Evolutionary conservation across 1,284 basidiomycete species (phyloP), one percentile per base, ranked within the genome.

Genomic region (Cystobasidium pallidum): DNA sequence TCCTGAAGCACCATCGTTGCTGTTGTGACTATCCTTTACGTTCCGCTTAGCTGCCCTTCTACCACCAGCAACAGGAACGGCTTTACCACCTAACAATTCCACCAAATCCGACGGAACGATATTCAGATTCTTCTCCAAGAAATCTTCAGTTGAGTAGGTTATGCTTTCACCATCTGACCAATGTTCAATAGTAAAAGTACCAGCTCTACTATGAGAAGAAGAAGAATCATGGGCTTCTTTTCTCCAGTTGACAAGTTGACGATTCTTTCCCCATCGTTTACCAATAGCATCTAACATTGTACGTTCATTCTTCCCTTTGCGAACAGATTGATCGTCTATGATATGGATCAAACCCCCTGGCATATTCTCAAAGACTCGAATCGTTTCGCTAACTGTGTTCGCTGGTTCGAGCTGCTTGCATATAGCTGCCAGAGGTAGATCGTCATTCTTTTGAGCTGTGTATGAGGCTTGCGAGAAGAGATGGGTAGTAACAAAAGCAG

Each of bases 331-430:
- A 79, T 99, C 95, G 80, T 98, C 94, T 88, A 98, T 92, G 81
- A 98, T 98, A 79, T 95, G 92, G 65, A 97, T 88, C 36, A 99
- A 85, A 3, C 96, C 95, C 17, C 92, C 92, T 1, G 92, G 94
- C 75, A 86, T 85, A 80, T 93, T 90, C 78, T 92, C 89, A 52
- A 99, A 83, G 57, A 99, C 84, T 13, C 91, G 88, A 39, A 98
- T 81, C 76, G 91, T 92, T 80, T 98, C 94, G 17, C 89, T 82
- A 26, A 71, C 68, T 7, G 87, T 85, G 13, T 59, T 59, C 10
- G 68, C 61, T 13, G 61, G 59, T 15, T 59, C 59, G 17, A 71
- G 61, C 17, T 59, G 59, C 45, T 64, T 63, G 54, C 47, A 39
- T 11, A 63, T 39, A 32, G 59, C 26, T 8, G 47, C 59, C 4